Evolutionary conservation across 139 green algal genomes (phyloP).

Genomic region (Penium margaritaceum): DNA sequence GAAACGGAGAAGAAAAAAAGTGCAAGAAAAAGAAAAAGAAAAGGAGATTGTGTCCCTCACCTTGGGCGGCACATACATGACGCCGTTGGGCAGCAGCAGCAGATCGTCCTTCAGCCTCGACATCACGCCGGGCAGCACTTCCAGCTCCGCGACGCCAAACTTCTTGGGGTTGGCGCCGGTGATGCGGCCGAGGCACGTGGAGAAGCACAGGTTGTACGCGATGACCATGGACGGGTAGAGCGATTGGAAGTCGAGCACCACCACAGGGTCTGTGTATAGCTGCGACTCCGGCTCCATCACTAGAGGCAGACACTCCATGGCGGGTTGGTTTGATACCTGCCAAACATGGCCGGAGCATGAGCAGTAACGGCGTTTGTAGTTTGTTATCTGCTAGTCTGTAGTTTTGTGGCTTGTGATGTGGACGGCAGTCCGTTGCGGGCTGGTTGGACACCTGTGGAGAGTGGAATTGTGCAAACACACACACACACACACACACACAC

Average conservation of each 20-base stretch:
- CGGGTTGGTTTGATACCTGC: slow-evolving; percentile 73
- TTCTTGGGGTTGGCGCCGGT: slow-evolving; percentile 20
- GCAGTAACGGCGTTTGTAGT: slow-evolving; percentile 95
- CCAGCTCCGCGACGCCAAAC: slow-evolving; percentile 30
- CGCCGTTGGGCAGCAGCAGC: slow-evolving; percentile 72
- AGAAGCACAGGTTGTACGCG: slow-evolving; percentile 97
- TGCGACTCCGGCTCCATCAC: slow-evolving; percentile 87
- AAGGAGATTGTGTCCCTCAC: too few species aligned
- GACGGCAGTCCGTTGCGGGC: too few species aligned
- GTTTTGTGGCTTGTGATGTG: too few species aligned
- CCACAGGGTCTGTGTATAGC: slow-evolving; percentile 73
- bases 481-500: too few species aligned
- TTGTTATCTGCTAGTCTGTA: slow-evolving; percentile 38
- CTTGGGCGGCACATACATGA: slow-evolving; percentile 63
- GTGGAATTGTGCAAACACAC: too few species aligned
- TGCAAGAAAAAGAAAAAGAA: too few species aligned
- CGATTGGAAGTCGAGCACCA: slow-evolving; percentile 93
- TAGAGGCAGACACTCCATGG: slow-evolving; percentile 83
- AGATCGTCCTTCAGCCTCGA: slow-evolving; percentile 21
- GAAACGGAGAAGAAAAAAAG: too few species aligned
- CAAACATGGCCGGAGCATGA: slow-evolving; percentile 67
- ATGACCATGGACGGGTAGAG: slow-evolving; percentile 95
- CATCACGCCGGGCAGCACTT: slow-evolving; percentile 20
- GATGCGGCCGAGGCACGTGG: slow-evolving; percentile 71
- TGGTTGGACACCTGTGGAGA: slow-evolving; percentile 69